phyloP scores from a whole-genome alignment of 2,329 filamentous ascomycete genomes.

The Dactylellina sp. region DNA sequence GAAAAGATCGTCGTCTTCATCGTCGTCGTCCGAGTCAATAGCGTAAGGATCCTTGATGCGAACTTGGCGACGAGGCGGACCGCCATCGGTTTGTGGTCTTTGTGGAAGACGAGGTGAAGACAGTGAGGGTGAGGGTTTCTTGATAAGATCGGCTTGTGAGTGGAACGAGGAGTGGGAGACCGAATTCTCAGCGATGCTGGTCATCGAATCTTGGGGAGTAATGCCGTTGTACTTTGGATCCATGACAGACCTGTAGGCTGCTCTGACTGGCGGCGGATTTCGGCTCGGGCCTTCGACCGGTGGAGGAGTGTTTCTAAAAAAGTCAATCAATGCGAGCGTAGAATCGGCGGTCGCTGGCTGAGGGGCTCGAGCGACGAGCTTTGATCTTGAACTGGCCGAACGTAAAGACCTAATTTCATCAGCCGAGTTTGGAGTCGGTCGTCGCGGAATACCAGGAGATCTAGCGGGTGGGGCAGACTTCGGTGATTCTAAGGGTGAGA shows the following conservation, averaged over 20 bases:
- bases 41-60: conserved; percentile 90
- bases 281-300: conserved; percentile 63
- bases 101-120: conserved; percentile 61
- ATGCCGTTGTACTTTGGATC: conserved; percentile 57
- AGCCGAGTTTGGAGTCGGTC: conserved; percentile 35
- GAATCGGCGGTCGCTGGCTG: conserved; percentile 74
- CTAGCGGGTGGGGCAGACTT: conserved; percentile 31
- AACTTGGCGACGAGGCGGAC: conserved; percentile 79
- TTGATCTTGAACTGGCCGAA: conserved; percentile 30
- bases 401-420: conserved; percentile 39
- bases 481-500: conserved; percentile 41
- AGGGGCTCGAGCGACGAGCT: conserved; percentile 75
- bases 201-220: conserved; percentile 54
- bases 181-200: conserved; percentile 50
- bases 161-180: conserved; percentile 74
- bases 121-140: conserved; percentile 62
- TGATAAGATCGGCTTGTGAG: conserved; percentile 78
- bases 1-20: conserved; percentile 61
- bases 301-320: conserved; percentile 77
- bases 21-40: conserved; percentile 76
- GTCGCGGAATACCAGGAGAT: conserved; percentile 40
- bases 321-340: conserved; percentile 91
- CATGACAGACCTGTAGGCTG: conserved; percentile 73
- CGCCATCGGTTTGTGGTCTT: conserved; percentile 62
- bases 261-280: conserved; percentile 85